phyloP scores from a whole-genome alignment of 1,284 basidiomycete species.

The Sporisorium sorghi region DNA sequence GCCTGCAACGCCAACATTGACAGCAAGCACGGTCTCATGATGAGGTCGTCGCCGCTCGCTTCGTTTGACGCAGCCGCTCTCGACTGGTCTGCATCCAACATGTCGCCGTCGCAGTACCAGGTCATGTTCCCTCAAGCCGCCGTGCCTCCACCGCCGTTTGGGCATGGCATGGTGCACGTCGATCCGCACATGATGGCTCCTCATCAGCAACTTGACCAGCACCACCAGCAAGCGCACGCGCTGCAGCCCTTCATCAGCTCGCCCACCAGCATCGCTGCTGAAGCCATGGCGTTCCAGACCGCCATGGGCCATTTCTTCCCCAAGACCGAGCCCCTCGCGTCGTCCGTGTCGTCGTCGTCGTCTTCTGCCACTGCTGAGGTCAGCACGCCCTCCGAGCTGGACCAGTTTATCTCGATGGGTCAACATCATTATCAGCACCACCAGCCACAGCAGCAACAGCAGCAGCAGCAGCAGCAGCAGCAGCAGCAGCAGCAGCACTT shows the following conservation, averaged over 20 bases:
- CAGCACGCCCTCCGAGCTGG: conserved; percentile 26
- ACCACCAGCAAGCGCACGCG: conserved; percentile 1
- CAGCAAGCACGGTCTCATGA: conserved; percentile 18
- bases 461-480: conserved; percentile 14
- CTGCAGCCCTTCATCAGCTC: conserved; percentile 20
- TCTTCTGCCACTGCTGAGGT: conserved; percentile 17
- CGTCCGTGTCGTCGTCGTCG: conserved; percentile 22
- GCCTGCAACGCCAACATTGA: conserved; percentile 23
- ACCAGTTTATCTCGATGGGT: conserved; percentile 33
- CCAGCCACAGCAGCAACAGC: conserved; percentile 8
- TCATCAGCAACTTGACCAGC: neutral
- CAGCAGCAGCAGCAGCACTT: neutral
- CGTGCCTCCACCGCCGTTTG: neutral
- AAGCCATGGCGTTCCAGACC: conserved; percentile 30
- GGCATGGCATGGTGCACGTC: conserved; percentile 13
- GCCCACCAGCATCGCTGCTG: conserved; percentile 25
- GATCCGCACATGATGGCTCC: conserved; percentile 26
- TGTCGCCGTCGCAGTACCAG: conserved; percentile 35
- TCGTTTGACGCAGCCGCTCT: conserved; percentile 44
- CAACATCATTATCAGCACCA: conserved; percentile 7
- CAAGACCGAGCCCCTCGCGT: conserved; percentile 17
- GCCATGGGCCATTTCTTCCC: conserved; percentile 54
- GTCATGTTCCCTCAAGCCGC: conserved; percentile 16
- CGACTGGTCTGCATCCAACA: conserved; percentile 32
- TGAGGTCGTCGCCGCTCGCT: conserved; percentile 13